Evolutionary conservation across 495 filamentous ascomycete genomes (phyloP).

Genomic region (Talaromyces thailandensis): DNA sequence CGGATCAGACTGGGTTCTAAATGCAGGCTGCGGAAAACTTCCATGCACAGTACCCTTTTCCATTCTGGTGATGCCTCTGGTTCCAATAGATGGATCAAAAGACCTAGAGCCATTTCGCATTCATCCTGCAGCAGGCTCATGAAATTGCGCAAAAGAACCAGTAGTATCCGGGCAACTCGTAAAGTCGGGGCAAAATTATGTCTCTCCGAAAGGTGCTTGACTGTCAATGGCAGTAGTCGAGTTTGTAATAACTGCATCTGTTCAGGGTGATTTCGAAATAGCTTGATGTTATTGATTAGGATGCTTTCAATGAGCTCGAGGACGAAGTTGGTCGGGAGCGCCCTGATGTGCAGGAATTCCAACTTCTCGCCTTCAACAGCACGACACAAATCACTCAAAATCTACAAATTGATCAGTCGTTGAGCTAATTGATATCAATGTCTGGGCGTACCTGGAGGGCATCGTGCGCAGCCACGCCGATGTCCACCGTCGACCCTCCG

Average conservation of each 20-base stretch:
- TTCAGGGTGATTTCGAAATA: constrained; percentile 72
- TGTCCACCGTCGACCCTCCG: constrained; percentile 50
- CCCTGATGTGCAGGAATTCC: constrained; percentile 66
- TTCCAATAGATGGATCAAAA: constrained; percentile 85
- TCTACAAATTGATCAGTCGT: constrained; percentile 30
- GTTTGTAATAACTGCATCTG: constrained; percentile 69
- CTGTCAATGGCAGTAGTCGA: constrained; percentile 75
- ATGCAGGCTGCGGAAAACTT: constrained; percentile 78
- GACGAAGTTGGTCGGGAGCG: constrained; percentile 70
- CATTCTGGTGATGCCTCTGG: constrained; percentile 67
- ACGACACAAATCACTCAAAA: constrained; percentile 85
- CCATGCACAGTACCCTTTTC: constrained; percentile 86
- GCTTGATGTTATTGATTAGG: constrained; percentile 69
- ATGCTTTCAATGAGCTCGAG: constrained; percentile 88
- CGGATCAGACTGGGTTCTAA: constrained; percentile 67
- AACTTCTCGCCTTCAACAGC: constrained; percentile 76
- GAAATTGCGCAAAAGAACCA: constrained; percentile 67
- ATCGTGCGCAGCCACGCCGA: constrained; percentile 74
- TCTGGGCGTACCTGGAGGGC: constrained; percentile 54
- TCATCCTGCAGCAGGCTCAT: constrained; percentile 65
- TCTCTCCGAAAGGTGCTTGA: constrained; percentile 67
- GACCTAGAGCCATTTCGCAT: constrained; percentile 73
- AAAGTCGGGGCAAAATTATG: constrained; percentile 76
- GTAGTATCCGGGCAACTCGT: constrained; percentile 71
- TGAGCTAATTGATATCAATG: neutral